These are phyloP conservation scores for Phytophthora brassicae DNA, from an alignment of 352 stramenopile genomes.

Conservation along the genomic window DNA sequence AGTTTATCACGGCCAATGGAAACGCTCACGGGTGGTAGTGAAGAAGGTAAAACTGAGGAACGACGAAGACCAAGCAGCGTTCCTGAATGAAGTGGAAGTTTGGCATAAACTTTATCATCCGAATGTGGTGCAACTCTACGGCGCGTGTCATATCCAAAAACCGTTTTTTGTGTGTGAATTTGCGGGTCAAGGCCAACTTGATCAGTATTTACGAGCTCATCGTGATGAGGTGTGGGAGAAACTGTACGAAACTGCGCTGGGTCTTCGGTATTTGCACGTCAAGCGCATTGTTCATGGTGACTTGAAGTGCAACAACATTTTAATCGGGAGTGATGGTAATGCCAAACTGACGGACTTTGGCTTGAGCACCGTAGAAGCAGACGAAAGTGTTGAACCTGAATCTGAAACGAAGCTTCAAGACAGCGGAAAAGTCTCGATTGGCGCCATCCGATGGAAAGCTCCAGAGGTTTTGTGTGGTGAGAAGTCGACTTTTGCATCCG, in stretches of 20 bases:
- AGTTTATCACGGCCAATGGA: slow-evolving; percentile 21
- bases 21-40: slow-evolving; percentile 21
- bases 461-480: slow-evolving; percentile 11
- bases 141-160: slow-evolving; percentile 3
- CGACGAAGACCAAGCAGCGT: slow-evolving; percentile 9
- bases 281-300: slow-evolving; percentile 64
- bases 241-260: slow-evolving; percentile 33
- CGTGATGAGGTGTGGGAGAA: slow-evolving; percentile 11
- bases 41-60: slow-evolving; percentile 21
- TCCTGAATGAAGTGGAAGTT: slow-evolving; percentile 20
- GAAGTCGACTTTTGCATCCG: slow-evolving; percentile 11
- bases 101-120: slow-evolving; percentile 15
- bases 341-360: slow-evolving; percentile 24
- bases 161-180: slow-evolving; percentile 21
- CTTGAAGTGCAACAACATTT: slow-evolving; percentile 44
- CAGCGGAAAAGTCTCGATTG: not conserved
- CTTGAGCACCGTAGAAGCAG: slow-evolving; percentile 1
- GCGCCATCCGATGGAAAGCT: slow-evolving; percentile 15
- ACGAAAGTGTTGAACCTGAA: not conserved
- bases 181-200: slow-evolving; percentile 7
- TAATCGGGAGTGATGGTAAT: slow-evolving; percentile 17
- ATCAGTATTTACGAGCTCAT: slow-evolving; percentile 6
- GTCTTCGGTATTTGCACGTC: slow-evolving; percentile 53
- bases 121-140: slow-evolving; percentile 10
- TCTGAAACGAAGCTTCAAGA: not conserved